Percentiles rank a stretch among this genome's conserved stretches.
Evolutionary conservation across 192 early-diverging fungal genomes (phyloP).

Genomic region (Mortierella hygrophila): DNA sequence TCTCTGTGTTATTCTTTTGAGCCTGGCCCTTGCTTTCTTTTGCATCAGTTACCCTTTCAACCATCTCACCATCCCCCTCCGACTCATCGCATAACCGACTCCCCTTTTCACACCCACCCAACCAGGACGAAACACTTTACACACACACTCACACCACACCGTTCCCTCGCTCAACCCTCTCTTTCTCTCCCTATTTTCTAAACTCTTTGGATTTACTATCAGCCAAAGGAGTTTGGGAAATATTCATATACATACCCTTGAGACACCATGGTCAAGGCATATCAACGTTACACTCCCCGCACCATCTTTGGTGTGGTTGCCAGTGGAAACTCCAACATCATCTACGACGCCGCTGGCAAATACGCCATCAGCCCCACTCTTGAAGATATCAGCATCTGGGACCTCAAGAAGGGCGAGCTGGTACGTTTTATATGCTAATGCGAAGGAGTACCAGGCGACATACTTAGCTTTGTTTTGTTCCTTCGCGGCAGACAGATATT

Average conservation of each 20-base stretch:
- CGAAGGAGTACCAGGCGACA: not conserved
- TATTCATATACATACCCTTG: conserved; percentile 10
- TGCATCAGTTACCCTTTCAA: conserved; percentile 5
- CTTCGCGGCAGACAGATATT: not conserved
- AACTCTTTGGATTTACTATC: not conserved
- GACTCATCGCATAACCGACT: not conserved
- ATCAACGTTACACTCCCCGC: conserved; percentile 85
- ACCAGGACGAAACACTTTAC: not conserved
- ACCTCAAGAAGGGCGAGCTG: conserved; percentile 85
- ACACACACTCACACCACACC: not conserved
- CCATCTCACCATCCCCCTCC: conserved; percentile 7
- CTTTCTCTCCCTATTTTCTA: not conserved
- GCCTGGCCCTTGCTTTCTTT: not conserved
- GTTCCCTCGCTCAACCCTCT: not conserved
- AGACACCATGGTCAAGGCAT: conserved; percentile 77
- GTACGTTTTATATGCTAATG: conserved; percentile 26
- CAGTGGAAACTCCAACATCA: conserved; percentile 74
- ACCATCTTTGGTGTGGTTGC: conserved; percentile 89
- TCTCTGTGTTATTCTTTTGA: not conserved
- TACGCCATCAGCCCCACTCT: conserved; percentile 85
- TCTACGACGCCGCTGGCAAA: conserved; percentile 79
- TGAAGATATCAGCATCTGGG: conserved; percentile 87
- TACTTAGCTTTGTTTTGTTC: not conserved
- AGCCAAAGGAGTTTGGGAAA: conserved; percentile 22
- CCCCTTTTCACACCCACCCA: not conserved